Conservation (phyloP, 371 early-diverging fungal species). For the Mucor sp. region DNA sequence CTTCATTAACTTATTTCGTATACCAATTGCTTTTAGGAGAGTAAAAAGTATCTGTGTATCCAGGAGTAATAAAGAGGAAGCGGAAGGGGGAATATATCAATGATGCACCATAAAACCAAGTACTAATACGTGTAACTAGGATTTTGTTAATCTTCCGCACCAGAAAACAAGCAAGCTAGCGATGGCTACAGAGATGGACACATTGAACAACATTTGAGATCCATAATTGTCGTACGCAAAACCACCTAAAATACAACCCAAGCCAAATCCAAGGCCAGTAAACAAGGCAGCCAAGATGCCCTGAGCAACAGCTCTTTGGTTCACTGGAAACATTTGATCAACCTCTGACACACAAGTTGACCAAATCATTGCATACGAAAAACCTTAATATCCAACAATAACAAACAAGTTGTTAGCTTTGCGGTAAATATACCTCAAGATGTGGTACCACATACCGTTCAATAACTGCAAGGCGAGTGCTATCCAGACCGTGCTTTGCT, state of each 20-base stretch:
- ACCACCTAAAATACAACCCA: slow-evolving; percentile 43
- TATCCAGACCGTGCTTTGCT: slow-evolving; percentile 16
- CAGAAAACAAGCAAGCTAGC: slow-evolving; percentile 17
- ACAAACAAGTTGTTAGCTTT: not conserved
- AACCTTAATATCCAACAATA: not conserved
- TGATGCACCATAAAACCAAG: not conserved
- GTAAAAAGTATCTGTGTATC: not conserved
- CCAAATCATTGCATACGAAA: slow-evolving; percentile 43
- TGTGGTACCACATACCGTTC: slow-evolving; percentile 22
- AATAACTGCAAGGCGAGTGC: slow-evolving; percentile 34
- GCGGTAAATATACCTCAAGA: too few species aligned
- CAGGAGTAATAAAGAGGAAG: not conserved
- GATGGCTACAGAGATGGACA: slow-evolving; percentile 13
- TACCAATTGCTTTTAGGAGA: not conserved
- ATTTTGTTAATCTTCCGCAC: slow-evolving; percentile 11
- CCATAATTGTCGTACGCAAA: slow-evolving; percentile 38
- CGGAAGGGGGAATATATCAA: not conserved
- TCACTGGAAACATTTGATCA: slow-evolving; percentile 39
- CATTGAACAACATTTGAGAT: slow-evolving; percentile 19
- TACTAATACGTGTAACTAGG: not conserved
- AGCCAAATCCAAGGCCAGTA: slow-evolving; percentile 41
- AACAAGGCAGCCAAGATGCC: slow-evolving; percentile 44
- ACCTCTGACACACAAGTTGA: slow-evolving; percentile 48
- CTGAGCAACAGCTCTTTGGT: slow-evolving; percentile 48
- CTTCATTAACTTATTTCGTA: not conserved